A percentile compares a stretch with the other conserved stretches of the same genome.
Conservation (phyloP, 306 rosid species). For the Glycyrrhiza uralensis region DNA sequence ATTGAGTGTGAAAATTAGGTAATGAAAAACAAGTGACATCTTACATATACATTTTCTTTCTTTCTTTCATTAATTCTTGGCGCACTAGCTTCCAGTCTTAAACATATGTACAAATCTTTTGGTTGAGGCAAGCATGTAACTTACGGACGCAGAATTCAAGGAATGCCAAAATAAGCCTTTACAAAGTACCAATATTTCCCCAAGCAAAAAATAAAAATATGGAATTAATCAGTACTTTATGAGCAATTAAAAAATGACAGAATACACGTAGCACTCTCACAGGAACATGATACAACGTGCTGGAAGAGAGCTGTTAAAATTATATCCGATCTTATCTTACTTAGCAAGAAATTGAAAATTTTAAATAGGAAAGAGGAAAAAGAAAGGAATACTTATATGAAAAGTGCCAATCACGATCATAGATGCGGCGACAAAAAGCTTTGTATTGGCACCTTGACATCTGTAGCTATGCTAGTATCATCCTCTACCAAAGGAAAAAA, state of each 20-base stretch:
- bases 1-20: too few relatives aligned
- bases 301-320: neutral
- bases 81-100: too few relatives aligned
- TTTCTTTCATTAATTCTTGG: too few relatives aligned
- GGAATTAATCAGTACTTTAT: too few relatives aligned
- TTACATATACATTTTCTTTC: too few relatives aligned
- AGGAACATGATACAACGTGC: neutral
- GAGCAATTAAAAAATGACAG: too few relatives aligned
- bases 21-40: too few relatives aligned
- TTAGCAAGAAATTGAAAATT: neutral
- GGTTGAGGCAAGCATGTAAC: neutral
- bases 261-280: too few relatives aligned
- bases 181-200: neutral
- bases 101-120: too few relatives aligned
- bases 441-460: slow-evolving; percentile 87
- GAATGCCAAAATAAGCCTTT: neutral
- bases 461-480: slow-evolving; percentile 74
- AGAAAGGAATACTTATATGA: slow-evolving; percentile 54
- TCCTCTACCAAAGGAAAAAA: slow-evolving; percentile 63
- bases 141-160: neutral
- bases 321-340: neutral
- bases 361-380: neutral
- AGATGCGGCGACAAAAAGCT: slow-evolving; percentile 72
- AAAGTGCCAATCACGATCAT: slow-evolving; percentile 85
- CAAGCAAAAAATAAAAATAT: too few relatives aligned